Percentiles rank a stretch among this genome's conserved stretches.
phyloP scores from a whole-genome alignment of 1,139 yeast species.

The Meyerozyma sp. region DNA sequence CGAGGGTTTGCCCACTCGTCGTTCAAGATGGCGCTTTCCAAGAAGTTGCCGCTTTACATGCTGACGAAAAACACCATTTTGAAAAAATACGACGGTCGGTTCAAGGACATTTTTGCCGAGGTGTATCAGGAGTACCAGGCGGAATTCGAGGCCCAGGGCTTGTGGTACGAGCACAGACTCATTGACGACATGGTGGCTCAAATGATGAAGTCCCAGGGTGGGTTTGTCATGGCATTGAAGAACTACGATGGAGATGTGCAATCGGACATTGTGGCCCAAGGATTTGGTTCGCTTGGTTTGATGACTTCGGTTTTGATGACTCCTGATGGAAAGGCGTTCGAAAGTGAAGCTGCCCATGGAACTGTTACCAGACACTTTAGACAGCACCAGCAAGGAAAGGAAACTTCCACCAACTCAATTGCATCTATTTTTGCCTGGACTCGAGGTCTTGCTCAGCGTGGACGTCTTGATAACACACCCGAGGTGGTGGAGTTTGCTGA shows the following conservation, averaged over 20 bases:
- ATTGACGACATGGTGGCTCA: slow-evolving; percentile 89
- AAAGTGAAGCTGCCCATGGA: slow-evolving; percentile 84
- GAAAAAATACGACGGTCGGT: slow-evolving; percentile 77
- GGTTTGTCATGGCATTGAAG: slow-evolving; percentile 77
- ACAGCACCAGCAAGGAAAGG: slow-evolving; percentile 80
- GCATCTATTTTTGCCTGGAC: slow-evolving; percentile 86
- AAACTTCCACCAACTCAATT: slow-evolving; percentile 78
- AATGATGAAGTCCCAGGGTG: slow-evolving; percentile 82
- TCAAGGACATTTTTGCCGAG: slow-evolving; percentile 72
- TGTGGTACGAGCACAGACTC: slow-evolving; percentile 76
- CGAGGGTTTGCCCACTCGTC: slow-evolving; percentile 74
- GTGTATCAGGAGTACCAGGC: slow-evolving; percentile 57
- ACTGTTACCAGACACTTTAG: slow-evolving; percentile 85
- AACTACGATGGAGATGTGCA: slow-evolving; percentile 87
- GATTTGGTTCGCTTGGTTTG: slow-evolving; percentile 77
- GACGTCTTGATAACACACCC: slow-evolving; percentile 66
- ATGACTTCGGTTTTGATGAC: slow-evolving; percentile 82
- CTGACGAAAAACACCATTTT: slow-evolving; percentile 78
- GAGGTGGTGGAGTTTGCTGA: slow-evolving; percentile 67
- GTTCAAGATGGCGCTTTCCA: slow-evolving; percentile 65
- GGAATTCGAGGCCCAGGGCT: slow-evolving; percentile 59
- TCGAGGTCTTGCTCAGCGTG: slow-evolving; percentile 80
- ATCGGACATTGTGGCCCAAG: slow-evolving; percentile 82
- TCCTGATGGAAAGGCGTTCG: slow-evolving; percentile 83
- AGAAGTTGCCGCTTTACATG: slow-evolving; percentile 61